Base-by-base conservation (phyloP, 805 yeast genomes). In the Schizosaccharomyces osmophilus region DNA sequence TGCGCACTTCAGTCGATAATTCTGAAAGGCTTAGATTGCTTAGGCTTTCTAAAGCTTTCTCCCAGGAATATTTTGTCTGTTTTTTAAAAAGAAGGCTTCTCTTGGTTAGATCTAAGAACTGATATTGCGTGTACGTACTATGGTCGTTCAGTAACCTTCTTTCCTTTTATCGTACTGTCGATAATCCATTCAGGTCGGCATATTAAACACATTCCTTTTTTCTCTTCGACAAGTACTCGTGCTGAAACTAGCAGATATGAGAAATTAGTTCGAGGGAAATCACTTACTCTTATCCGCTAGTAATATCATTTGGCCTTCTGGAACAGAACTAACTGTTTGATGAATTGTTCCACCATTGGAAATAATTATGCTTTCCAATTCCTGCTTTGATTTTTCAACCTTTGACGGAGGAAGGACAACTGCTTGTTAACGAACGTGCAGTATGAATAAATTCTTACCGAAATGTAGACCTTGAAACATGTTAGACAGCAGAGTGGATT, bases 161-260 rank as follows among this genome's bases (percentile, higher is more conserved):
- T 61, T 1, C 69, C 66, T 15, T 73, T 68, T 19, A 69, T 67
- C 2, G 85, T 71, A 65, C 93, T 81, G 65, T 85, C 89, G 57
- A 80, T 73, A 5, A 87, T 68, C 95, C 95, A 90, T 39, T 72
- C 69, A 0, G 94, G 87, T 61, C 71, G 75, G 6, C 87, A 68
- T 0, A 90, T 73, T 66, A 83, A 85, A 65, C 76, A 79, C 11
- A 43, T 60, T 0, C 84, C 84, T 19, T 69, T 63, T n/a, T 72
- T 69, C 22, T 32, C 48, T 59, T 24, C 51, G 36, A 19, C 55
- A 59, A 17, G 48, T 59, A 22, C 39, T 36, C 60, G 15, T 19
- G 29, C 4, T 11, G 48, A 29, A 15, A 11, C 48, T 57, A 13
- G 9, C 26, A 17, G 3, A 45, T 6, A 17, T 24, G 13, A 45